phyloP scores from a whole-genome alignment of 257 asterid genomes.

The Penstemon davidsonii region DNA sequence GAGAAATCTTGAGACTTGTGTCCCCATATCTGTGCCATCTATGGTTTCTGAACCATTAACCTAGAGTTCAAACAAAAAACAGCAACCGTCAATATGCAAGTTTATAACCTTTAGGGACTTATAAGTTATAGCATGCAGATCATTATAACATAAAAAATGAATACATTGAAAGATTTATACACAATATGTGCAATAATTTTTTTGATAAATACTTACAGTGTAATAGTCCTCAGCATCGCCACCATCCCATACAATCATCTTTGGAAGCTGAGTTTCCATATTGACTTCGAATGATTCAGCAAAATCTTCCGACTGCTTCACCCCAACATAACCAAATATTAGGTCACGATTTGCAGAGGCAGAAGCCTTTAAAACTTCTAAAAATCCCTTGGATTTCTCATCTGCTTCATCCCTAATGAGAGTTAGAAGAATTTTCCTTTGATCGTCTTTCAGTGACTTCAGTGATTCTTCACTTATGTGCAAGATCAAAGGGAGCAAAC shows the following conservation, averaged over 20 bases:
- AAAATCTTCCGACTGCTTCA: conserved; percentile 73
- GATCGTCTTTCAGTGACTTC: conserved; percentile 60
- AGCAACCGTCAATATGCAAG: conserved; percentile 5
- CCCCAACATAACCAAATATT: conserved; percentile 79
- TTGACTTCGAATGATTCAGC: conserved; percentile 66
- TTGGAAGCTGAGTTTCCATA: conserved; percentile 64
- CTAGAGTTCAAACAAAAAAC: conserved; percentile 34
- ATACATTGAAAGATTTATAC: no score
- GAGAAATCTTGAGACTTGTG: conserved; percentile 60
- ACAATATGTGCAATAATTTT: no score
- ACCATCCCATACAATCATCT: conserved; percentile 90
- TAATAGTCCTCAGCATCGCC: conserved; percentile 50
- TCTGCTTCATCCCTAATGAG: conserved; percentile 62
- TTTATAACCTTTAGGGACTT: neutral
- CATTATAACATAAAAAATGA: no score
- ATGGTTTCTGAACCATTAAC: conserved; percentile 70
- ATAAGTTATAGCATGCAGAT: neutral
- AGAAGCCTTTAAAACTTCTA: conserved; percentile 70
- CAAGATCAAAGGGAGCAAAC: conserved; percentile 69
- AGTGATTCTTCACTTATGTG: conserved; percentile 67
- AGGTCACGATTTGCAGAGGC: conserved; percentile 94
- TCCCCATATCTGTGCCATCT: conserved; percentile 57
- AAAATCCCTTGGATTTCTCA: conserved; percentile 50
- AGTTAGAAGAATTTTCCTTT: conserved; percentile 66
- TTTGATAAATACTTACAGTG: conserved; percentile 44